These are phyloP conservation scores for Amylocystis lapponica DNA, from an alignment of 768 basidiomycete genomes.

Conservation along the genomic window DNA sequence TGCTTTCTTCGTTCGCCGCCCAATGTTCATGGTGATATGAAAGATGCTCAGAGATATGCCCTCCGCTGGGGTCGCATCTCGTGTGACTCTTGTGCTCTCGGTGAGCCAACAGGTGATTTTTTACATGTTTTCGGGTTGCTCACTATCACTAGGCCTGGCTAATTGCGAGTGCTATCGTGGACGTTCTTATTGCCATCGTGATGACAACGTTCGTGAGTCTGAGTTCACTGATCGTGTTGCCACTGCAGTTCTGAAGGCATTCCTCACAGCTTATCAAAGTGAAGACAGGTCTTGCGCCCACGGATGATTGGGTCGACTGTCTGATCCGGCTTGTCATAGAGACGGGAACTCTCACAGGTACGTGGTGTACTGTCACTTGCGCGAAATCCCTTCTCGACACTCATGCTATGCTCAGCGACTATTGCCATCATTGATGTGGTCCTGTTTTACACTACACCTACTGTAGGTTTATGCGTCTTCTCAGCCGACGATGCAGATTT, in stretches of 20 bases:
- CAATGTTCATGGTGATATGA: no score
- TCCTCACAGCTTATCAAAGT: conserved; percentile 1
- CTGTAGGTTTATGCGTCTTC: not conserved
- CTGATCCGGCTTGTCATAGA: conserved; percentile 6
- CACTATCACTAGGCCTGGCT: conserved; percentile 5
- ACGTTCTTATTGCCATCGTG: conserved; percentile 5
- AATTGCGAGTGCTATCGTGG: not conserved
- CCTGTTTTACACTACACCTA: no score
- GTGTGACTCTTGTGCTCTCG: not conserved
- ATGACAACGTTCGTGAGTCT: conserved; percentile 8
- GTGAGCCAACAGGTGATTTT: not conserved
- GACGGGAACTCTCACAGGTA: conserved; percentile 4
- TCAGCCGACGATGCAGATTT: not conserved
- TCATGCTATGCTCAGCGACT: not conserved
- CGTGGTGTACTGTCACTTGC: not conserved
- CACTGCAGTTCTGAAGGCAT: not conserved
- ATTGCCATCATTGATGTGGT: conserved; percentile 4
- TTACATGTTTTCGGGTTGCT: not conserved
- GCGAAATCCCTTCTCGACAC: not conserved
- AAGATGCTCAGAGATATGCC: not conserved
- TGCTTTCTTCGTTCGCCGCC: not conserved
- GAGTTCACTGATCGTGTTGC: not conserved
- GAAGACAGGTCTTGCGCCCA: conserved; percentile 4
- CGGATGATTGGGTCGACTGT: conserved; percentile 4
- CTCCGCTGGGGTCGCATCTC: not conserved